Conservation (phyloP, 2,329 filamentous ascomycete species). For the Graphiopsis chlorocephala region DNA sequence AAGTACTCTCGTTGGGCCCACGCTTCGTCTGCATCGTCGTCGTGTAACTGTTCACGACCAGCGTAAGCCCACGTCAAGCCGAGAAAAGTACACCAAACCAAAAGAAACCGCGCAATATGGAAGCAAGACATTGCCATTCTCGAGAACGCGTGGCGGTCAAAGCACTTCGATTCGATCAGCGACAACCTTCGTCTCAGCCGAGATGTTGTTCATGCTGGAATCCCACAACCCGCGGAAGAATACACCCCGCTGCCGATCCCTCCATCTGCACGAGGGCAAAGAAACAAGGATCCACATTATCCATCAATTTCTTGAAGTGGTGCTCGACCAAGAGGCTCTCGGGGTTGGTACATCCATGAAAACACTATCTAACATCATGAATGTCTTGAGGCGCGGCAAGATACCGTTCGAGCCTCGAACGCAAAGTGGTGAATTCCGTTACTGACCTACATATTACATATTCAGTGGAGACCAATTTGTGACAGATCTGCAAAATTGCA, state of each 20-base stretch:
- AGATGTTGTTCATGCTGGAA: not conserved
- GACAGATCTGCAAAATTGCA: not conserved
- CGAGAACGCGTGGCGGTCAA: not conserved
- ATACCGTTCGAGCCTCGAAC: not conserved
- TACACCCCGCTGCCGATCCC: not conserved
- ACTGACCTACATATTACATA: not conserved
- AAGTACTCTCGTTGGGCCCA: slow-evolving; percentile 16
- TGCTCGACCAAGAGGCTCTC: not conserved
- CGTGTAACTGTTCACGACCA: not conserved
- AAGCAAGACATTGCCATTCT: not conserved
- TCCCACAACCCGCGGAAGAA: not conserved
- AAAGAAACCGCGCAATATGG: not conserved
- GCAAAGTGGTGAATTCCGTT: not conserved
- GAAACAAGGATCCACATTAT: not conserved
- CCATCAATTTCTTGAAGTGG: not conserved
- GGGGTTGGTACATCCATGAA: not conserved
- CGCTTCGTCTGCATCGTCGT: not conserved
- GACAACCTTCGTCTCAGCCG: not conserved
- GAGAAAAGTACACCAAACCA: not conserved
- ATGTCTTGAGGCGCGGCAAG: not conserved
- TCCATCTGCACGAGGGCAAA: not conserved
- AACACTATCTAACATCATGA: not conserved
- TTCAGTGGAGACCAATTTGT: not conserved
- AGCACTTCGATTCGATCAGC: not conserved
- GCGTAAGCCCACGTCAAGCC: not conserved